Conservation (phyloP, 2,329 filamentous ascomycete genomes). For the Talaromyces pinophilus region DNA sequence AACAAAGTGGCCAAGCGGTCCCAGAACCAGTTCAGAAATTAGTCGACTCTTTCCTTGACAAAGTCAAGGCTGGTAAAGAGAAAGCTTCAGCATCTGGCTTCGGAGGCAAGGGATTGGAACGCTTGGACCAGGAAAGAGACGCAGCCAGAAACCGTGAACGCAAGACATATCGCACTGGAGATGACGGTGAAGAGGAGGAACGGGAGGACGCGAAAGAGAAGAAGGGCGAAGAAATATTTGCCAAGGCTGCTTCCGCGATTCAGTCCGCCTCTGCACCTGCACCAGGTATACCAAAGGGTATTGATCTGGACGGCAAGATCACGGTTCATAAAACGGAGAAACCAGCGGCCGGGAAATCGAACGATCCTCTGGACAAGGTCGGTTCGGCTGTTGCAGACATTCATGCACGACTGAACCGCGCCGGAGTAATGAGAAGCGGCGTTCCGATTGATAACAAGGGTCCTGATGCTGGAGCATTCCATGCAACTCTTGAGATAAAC, state of each 20-base stretch:
- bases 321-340: slow-evolving; percentile 71
- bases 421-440: slow-evolving; percentile 84
- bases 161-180: slow-evolving; percentile 86
- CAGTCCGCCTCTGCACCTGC: slow-evolving; percentile 59
- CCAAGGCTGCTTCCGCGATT: slow-evolving; percentile 65
- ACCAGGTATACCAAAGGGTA: slow-evolving; percentile 54
- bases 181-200: slow-evolving; percentile 74
- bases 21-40: slow-evolving; percentile 67
- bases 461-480: slow-evolving; percentile 92
- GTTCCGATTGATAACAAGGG: slow-evolving; percentile 98
- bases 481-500: slow-evolving; percentile 97
- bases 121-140: slow-evolving; percentile 86
- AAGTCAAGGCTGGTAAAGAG: slow-evolving; percentile 88
- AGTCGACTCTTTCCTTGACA: slow-evolving; percentile 73
- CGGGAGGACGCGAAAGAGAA: slow-evolving; percentile 70
- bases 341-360: slow-evolving; percentile 48
- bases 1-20: slow-evolving; percentile 82
- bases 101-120: slow-evolving; percentile 90
- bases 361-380: slow-evolving; percentile 79
- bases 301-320: slow-evolving; percentile 68
- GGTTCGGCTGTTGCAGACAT: slow-evolving; percentile 89
- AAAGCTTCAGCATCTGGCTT: slow-evolving; percentile 84
- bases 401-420: slow-evolving; percentile 84
- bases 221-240: slow-evolving; percentile 58
- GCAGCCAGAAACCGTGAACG: slow-evolving; percentile 82